Conservation (phyloP, 2,329 filamentous ascomycete species). For the Epichloe aotearoae region DNA sequence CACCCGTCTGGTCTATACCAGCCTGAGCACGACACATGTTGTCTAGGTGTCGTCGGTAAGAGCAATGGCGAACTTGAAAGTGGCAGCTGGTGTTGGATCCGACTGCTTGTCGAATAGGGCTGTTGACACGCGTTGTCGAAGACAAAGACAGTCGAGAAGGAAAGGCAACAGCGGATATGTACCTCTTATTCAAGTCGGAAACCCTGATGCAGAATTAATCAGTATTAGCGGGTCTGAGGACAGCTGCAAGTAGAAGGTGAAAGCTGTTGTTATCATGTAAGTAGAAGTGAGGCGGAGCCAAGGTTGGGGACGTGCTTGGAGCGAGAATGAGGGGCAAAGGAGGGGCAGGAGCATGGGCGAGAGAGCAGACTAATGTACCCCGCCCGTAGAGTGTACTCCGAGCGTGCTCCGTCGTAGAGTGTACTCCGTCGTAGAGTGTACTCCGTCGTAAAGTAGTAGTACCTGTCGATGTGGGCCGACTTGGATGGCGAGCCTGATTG, state of each 20-base stretch:
- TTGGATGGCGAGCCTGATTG: too few species aligned
- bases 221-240: not conserved
- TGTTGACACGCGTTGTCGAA: not conserved
- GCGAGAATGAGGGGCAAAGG: not conserved
- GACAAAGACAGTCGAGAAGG: not conserved
- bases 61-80: conserved; percentile 45
- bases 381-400: too few species aligned
- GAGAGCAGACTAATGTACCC: not conserved
- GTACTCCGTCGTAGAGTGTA: too few species aligned
- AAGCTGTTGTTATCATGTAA: conserved; percentile 1
- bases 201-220: not conserved
- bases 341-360: not conserved
- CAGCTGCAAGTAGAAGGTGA: conserved; percentile 5
- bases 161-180: not conserved
- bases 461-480: too few species aligned
- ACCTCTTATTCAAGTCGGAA: not conserved
- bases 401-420: too few species aligned
- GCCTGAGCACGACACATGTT: conserved; percentile 50
- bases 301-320: not conserved
- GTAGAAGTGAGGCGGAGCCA: not conserved
- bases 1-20: conserved; percentile 20
- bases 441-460: too few species aligned
- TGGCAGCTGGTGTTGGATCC: conserved; percentile 2
- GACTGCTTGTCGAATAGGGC: not conserved
- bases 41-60: conserved; percentile 46